These are phyloP conservation scores for Myrmaecium sp. DNA, from an alignment of 2,329 filamentous ascomycete species.

Conservation along the genomic window DNA sequence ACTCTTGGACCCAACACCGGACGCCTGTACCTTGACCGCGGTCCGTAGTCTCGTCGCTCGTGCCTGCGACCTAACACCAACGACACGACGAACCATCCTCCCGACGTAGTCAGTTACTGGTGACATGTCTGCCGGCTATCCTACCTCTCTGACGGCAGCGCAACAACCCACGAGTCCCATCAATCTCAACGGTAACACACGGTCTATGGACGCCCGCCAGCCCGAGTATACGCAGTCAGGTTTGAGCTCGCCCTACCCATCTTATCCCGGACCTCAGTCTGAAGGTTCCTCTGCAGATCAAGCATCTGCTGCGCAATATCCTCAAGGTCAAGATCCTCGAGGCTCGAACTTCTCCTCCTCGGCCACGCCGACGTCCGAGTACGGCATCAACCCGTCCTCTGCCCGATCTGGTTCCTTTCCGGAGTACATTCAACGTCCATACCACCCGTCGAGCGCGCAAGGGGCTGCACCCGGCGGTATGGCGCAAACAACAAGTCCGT, in stretches of 20 bases:
- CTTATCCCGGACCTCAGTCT: conserved; percentile 49
- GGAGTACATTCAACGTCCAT: conserved; percentile 71
- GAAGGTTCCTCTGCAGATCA: conserved; percentile 78
- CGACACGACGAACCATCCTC: conserved; percentile 22
- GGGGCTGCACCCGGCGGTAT: conserved; percentile 71
- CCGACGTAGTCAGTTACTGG: conserved; percentile 19
- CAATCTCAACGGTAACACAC: conserved; percentile 20
- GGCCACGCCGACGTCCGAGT: conserved; percentile 77
- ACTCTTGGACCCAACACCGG: conserved; percentile 7
- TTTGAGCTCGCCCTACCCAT: conserved; percentile 37
- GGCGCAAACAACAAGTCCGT: conserved; percentile 99
- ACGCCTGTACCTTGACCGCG: conserved; percentile 6
- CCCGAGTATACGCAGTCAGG: conserved; percentile 36
- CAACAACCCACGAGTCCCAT: conserved; percentile 22
- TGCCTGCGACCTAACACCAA: too few species aligned
- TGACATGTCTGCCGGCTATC: conserved; percentile 32
- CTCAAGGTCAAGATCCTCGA: conserved; percentile 65
- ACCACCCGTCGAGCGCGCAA: conserved; percentile 60
- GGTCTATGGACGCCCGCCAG: conserved; percentile 39
- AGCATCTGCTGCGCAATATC: conserved; percentile 81
- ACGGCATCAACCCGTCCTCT: conserved; percentile 58
- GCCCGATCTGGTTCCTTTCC: conserved; percentile 73
- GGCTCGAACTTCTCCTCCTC: conserved; percentile 55
- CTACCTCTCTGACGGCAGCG: conserved; percentile 22
- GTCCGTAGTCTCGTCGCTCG: conserved; percentile 6